Evolutionary conservation across 2,329 filamentous ascomycete genomes (phyloP).

Genomic region (Fusarium fracticaudum): DNA sequence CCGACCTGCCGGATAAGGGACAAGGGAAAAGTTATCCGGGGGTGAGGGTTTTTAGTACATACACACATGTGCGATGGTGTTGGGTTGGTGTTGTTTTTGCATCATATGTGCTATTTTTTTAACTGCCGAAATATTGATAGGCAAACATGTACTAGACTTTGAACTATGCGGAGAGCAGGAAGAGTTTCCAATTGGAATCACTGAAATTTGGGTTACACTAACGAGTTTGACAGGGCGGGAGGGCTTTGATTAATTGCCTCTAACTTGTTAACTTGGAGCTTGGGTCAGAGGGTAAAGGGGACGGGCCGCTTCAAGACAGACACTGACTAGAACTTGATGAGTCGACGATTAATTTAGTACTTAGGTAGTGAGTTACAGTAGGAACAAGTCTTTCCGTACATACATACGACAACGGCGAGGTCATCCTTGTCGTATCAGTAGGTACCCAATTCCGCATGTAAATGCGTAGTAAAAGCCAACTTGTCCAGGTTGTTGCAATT

Average conservation of each 20-base stretch:
- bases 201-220: neutral
- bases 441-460: neutral
- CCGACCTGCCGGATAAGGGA: conserved; percentile 25
- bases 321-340: neutral
- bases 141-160: conserved; percentile 5
- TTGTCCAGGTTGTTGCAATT: neutral
- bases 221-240: neutral
- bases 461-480: neutral
- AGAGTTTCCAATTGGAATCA: neutral
- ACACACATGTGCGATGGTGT: neutral
- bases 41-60: neutral
- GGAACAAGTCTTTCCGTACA: neutral
- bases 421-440: neutral
- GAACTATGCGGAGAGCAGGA: neutral
- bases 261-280: neutral
- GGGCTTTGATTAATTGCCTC: neutral
- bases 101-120: neutral
- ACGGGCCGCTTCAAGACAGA: conserved; percentile 20
- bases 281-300: conserved; percentile 8
- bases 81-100: neutral
- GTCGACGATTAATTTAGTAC: neutral
- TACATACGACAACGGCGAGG: neutral
- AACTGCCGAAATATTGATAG: conserved; percentile 30
- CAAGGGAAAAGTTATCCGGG: conserved; percentile 18
- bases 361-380: neutral